Conservation (phyloP, 768 basidiomycete species). For the Mycena floridula region DNA sequence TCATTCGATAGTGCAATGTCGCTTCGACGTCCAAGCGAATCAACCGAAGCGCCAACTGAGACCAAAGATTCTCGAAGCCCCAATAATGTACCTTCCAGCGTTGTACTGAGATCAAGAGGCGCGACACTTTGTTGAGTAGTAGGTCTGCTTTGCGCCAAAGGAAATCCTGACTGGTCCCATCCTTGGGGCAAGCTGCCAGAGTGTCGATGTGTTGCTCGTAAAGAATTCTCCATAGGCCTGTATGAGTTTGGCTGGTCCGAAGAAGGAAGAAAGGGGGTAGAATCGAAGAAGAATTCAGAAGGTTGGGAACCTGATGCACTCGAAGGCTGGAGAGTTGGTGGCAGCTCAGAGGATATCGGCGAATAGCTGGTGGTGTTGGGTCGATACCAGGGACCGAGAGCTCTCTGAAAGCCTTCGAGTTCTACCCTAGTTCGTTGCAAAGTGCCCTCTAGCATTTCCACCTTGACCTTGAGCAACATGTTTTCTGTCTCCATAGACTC, state of each 20-base stretch:
- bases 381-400: conserved; percentile 58
- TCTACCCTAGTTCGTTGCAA: conserved; percentile 50
- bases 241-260: not conserved
- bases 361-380: conserved; percentile 15
- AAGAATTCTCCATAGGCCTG: too few relatives aligned
- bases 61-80: conserved; percentile 57
- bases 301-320: conserved; percentile 10
- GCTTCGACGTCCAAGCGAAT: conserved; percentile 53
- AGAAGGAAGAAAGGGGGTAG: not conserved
- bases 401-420: conserved; percentile 45
- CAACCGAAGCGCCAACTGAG: conserved; percentile 51
- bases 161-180: conserved; percentile 7
- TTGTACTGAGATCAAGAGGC: conserved; percentile 55
- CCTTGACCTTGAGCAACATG: conserved; percentile 47
- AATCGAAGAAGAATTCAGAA: not conserved
- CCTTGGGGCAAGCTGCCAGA: conserved; percentile 4
- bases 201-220: not conserved
- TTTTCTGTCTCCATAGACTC: conserved; percentile 58
- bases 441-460: conserved; percentile 53
- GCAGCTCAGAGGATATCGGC: conserved; percentile 22
- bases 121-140: conserved; percentile 33
- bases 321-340: conserved; percentile 14
- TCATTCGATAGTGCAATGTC: conserved; percentile 70
- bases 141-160: not conserved
- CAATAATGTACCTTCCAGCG: conserved; percentile 54